Conservation (phyloP, 306 rosid genomes). For the Sphenostylis stenocarpa region DNA sequence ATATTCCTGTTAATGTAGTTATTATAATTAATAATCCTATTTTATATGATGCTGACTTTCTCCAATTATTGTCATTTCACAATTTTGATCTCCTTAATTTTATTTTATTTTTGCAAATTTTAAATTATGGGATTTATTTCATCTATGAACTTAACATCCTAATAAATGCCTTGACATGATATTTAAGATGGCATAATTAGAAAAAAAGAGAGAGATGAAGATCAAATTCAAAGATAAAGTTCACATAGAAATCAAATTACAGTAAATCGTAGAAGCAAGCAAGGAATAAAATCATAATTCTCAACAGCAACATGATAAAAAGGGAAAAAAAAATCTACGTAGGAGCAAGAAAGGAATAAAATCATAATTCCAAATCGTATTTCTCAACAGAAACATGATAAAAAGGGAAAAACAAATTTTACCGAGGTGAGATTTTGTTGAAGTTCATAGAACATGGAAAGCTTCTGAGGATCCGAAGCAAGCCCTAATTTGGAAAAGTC, state of each 20-base stretch:
- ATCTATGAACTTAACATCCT: neutral
- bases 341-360: neutral
- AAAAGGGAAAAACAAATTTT: neutral
- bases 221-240: too few species aligned
- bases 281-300: neutral
- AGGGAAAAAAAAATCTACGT: too few species aligned
- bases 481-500: conserved; percentile 48
- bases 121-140: neutral
- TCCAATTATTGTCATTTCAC: too few species aligned
- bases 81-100: neutral
- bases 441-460: conserved; percentile 34
- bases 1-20: neutral
- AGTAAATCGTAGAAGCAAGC: neutral
- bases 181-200: too few species aligned
- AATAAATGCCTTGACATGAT: too few species aligned
- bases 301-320: neutral
- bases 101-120: too few species aligned
- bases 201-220: too few species aligned
- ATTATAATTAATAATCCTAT: too few species aligned
- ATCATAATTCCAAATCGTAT: too few species aligned
- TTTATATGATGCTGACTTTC: neutral
- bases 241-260: neutral
- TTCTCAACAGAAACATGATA: neutral
- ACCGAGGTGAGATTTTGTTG: conserved; percentile 53
- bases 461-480: conserved; percentile 32